These are phyloP conservation scores for Elaeis oleifera DNA, from an alignment of 202 grass and related monocot species.

Conservation along the genomic window DNA sequence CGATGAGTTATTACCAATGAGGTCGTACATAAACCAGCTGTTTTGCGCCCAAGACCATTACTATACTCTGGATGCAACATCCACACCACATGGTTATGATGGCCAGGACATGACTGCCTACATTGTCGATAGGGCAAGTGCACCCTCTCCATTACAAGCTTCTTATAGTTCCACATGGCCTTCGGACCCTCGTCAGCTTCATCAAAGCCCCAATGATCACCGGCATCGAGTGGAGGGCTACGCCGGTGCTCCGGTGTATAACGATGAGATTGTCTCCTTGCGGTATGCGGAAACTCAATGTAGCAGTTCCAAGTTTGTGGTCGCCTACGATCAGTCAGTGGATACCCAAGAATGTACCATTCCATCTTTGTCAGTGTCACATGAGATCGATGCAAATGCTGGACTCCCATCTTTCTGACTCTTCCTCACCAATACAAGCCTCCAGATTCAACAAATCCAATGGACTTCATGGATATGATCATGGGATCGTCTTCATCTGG, in stretches of 20 bases:
- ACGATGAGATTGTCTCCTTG: too few relatives aligned
- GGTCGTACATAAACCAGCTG: not conserved
- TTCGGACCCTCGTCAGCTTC: slow-evolving; percentile 5
- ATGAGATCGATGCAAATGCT: slow-evolving; percentile 1
- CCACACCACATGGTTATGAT: slow-evolving; percentile 17
- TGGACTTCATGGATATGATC: slow-evolving; percentile 70
- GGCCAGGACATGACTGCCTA: slow-evolving; percentile 39
- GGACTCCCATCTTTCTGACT: slow-evolving; percentile 2
- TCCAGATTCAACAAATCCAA: slow-evolving; percentile 18
- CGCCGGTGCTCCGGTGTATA: not conserved
- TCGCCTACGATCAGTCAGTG: not conserved
- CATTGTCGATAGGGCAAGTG: slow-evolving; percentile 15
- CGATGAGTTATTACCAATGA: slow-evolving; percentile 15
- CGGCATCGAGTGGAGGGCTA: slow-evolving; percentile 7
- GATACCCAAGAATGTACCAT: slow-evolving; percentile 16
- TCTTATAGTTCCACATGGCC: slow-evolving; percentile 19
- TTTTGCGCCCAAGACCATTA: slow-evolving; percentile 22
- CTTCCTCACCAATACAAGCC: slow-evolving; percentile 3
- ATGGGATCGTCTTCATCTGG: slow-evolving; percentile 54
- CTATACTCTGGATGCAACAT: slow-evolving; percentile 43
- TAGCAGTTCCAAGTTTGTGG: slow-evolving; percentile 8
- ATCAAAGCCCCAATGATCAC: slow-evolving; percentile 5
- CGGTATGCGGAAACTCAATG: too few relatives aligned
- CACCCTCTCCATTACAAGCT: not conserved
- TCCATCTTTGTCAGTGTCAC: slow-evolving; percentile 1